Base-by-base conservation (phyloP, 495 filamentous ascomycete genomes). In the Trichoderma erinaceum region DNA sequence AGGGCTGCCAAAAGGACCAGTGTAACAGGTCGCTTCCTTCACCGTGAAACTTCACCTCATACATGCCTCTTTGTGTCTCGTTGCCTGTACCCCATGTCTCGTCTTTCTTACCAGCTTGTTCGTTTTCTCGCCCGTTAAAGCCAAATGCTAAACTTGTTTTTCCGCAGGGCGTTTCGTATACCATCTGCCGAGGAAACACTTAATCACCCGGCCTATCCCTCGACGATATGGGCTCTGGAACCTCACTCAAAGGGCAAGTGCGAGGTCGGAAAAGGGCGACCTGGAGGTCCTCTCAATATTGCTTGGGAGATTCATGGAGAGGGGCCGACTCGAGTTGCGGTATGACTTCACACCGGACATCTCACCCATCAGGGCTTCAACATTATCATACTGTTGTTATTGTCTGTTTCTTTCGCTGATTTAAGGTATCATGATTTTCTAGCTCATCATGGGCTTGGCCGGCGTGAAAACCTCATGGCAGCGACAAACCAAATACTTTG, bases 241-340 rank as follows among this genome's bases (percentile, higher is more conserved):
- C 85, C 89, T 0, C 79, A 84, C 35, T 76, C 78, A 41, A 80
- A 83, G 41, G 90, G 87, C 18, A 80, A 80, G 65, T 70, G 83
- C n/a, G 73, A 83, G 2, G 89, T 92, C 44, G 90, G 88, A 4
- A 75, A 79, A 13, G 83, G 80, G 41, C 79, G 90, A 70, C 29
- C 29, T 29, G 89, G 89, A 25, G 89, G 90, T 0, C 90, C 90
- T 0, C 76, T 92, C 65, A 83, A 89, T 12, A 86, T 94, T 65
- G 80, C 84, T 61, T 93, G 88, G 79, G 90, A 96, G 73, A 82
- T 93, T 41, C 92, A 96, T 78, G 92, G 92, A 52, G 79, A 82
- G 32, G 92, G 92, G 0, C 84, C 86, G 13, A 78, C 84, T 35
- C 87, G 88, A 71, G 75, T 95, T 52, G 80, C 94, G 68, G 91